These are phyloP conservation scores for Atkinsonella hypoxylon DNA, from an alignment of 2,329 filamentous ascomycete species.

Conservation along the genomic window DNA sequence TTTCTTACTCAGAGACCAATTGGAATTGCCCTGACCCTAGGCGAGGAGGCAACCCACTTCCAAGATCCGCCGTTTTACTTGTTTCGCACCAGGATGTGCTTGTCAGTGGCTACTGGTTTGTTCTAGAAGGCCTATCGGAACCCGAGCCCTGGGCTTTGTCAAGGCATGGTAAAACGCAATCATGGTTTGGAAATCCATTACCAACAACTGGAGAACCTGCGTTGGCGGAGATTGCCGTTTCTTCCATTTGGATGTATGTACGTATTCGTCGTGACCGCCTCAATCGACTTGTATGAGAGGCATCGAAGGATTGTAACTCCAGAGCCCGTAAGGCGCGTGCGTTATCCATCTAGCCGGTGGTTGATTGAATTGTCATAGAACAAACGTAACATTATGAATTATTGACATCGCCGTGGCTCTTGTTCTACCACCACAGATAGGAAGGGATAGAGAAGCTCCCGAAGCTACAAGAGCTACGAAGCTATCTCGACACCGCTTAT, in stretches of 20 bases:
- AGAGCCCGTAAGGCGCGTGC: not conserved
- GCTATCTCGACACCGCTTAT: conserved; percentile 4
- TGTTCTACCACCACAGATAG: not conserved
- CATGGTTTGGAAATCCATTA: conserved; percentile 6
- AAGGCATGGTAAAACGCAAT: conserved; percentile 2
- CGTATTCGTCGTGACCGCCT: not conserved
- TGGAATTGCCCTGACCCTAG: not conserved
- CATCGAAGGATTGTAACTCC: not conserved
- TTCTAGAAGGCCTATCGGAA: conserved; percentile 6
- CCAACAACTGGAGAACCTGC: conserved; percentile 1
- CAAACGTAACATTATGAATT: not conserved
- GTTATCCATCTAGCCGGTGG: not conserved
- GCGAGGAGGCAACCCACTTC: not conserved
- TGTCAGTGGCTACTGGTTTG: conserved; percentile 2
- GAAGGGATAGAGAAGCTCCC: too few species aligned
- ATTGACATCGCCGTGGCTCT: not conserved
- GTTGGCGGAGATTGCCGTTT: not conserved
- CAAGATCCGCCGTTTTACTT: not conserved
- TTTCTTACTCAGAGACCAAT: not conserved
- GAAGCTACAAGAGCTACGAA: too few species aligned
- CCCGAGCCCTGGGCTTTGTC: conserved; percentile 5
- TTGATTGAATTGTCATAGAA: not conserved
- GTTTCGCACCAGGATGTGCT: conserved; percentile 5
- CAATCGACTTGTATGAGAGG: not conserved
- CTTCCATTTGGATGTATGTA: too few species aligned